A percentile compares a stretch with the other conserved stretches of the same genome.
Conservation (phyloP, 108 stramenopile species). For the Poteriospumella lacustris region DNA sequence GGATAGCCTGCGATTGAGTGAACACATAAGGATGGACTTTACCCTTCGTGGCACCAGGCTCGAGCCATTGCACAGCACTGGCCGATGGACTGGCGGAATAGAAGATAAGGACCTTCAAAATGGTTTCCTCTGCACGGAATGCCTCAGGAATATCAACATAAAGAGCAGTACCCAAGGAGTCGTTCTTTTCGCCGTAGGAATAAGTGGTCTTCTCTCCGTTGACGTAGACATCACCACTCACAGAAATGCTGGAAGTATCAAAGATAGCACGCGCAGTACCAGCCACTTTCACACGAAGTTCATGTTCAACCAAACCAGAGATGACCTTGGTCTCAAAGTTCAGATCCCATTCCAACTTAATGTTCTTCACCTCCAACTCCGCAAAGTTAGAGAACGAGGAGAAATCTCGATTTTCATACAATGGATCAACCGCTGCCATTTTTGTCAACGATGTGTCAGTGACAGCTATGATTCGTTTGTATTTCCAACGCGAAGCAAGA, state of each 20-base stretch:
- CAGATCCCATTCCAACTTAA: conserved; percentile 46
- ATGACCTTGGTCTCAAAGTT: conserved; percentile 58
- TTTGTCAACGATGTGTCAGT: not conserved
- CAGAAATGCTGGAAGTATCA: conserved; percentile 45
- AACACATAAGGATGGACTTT: conserved; percentile 85
- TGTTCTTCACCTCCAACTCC: conserved; percentile 33
- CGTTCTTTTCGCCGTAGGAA: conserved; percentile 44
- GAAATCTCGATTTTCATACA: not conserved
- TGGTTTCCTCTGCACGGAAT: conserved; percentile 30
- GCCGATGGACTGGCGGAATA: conserved; percentile 69
- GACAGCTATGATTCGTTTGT: not conserved
- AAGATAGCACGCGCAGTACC: conserved; percentile 37
- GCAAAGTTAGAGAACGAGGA: conserved; percentile 36
- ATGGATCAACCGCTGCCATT: not conserved
- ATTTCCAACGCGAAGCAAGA: too few relatives aligned
- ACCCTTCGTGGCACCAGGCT: conserved; percentile 82
- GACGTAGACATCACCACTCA: conserved; percentile 26
- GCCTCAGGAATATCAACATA: conserved; percentile 22
- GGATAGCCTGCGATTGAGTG: conserved; percentile 93
- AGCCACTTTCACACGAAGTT: not conserved
- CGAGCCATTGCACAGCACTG: conserved; percentile 85
- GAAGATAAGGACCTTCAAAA: conserved; percentile 52
- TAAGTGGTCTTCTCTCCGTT: conserved; percentile 45
- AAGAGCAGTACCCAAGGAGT: not conserved
- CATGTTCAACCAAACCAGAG: conserved; percentile 45